phyloP scores from a whole-genome alignment of 352 stramenopile genomes.

The Peronosclerospora sorghi region DNA sequence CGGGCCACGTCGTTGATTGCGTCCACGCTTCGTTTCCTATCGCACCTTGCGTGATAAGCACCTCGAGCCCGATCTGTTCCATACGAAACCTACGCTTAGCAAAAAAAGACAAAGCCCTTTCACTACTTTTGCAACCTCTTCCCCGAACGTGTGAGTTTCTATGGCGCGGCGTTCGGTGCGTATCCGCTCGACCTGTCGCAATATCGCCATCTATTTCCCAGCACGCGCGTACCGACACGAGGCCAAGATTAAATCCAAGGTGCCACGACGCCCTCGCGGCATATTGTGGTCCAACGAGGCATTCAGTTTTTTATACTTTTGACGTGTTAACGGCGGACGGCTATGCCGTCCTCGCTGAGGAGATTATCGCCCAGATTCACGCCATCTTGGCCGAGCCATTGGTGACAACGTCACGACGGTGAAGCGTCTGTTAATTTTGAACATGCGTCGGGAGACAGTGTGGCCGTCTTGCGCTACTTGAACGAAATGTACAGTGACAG shows the following conservation, averaged over 20 bases:
- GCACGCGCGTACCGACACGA: too few species aligned
- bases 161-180: constrained; percentile 66
- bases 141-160: constrained; percentile 81
- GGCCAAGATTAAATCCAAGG: constrained; percentile 70
- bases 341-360: constrained; percentile 43
- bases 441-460: constrained; percentile 85
- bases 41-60: too few species aligned
- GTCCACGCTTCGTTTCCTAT: too few species aligned
- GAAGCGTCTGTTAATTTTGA: too few species aligned
- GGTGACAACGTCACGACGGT: constrained; percentile 48
- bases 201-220: too few species aligned
- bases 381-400: too few species aligned
- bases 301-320: constrained; percentile 81
- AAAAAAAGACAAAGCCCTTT: constrained; percentile 81
- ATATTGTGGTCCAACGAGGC: too few species aligned
- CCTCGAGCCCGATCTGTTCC: too few species aligned
- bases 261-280: constrained; percentile 31
- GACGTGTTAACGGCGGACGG: constrained; percentile 70
- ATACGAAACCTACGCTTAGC: constrained; percentile 83
- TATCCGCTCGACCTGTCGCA: too few species aligned
- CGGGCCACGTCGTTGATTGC: too few species aligned
- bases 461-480: too few species aligned
- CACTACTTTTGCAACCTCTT: constrained; percentile 76
- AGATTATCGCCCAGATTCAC: constrained; percentile 76
- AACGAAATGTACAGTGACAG: too few species aligned